Evolutionary conservation across 2,329 filamentous ascomycete species (phyloP).

Genomic region (Penicillium frequentans): DNA sequence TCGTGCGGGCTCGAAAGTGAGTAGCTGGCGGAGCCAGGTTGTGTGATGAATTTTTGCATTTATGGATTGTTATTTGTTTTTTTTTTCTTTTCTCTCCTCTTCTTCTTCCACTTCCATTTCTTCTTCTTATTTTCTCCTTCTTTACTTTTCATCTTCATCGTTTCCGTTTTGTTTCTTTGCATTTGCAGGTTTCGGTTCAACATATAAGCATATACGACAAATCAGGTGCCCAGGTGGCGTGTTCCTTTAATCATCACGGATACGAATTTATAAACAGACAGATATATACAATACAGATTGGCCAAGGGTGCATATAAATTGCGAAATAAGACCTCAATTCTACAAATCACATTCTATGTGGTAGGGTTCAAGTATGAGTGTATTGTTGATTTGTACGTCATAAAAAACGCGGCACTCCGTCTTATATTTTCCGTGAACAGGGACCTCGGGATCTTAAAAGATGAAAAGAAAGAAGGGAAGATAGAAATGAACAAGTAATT

Average conservation of each 20-base stretch:
- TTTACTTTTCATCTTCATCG: neutral
- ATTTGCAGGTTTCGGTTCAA: neutral
- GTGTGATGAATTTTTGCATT: slow-evolving; percentile 3
- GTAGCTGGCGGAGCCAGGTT: slow-evolving; percentile 32
- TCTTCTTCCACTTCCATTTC: neutral
- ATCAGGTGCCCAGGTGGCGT: neutral
- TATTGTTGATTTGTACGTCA: no score
- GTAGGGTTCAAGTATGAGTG: no score
- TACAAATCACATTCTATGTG: no score
- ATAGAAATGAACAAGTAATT: no score
- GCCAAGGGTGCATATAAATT: no score
- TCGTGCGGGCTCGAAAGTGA: slow-evolving; percentile 25
- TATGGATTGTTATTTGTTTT: neutral
- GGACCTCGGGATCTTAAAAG: no score
- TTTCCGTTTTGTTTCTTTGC: neutral
- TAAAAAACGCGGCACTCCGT: no score
- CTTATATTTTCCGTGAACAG: no score
- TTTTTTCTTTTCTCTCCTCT: neutral
- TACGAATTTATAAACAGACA: neutral
- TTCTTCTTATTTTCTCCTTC: neutral
- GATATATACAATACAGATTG: neutral
- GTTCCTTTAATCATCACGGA: neutral
- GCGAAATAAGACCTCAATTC: no score
- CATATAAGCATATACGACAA: neutral
- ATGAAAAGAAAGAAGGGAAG: no score